phyloP scores from a whole-genome alignment of 495 filamentous ascomycete genomes.

The Xylaria grammica region DNA sequence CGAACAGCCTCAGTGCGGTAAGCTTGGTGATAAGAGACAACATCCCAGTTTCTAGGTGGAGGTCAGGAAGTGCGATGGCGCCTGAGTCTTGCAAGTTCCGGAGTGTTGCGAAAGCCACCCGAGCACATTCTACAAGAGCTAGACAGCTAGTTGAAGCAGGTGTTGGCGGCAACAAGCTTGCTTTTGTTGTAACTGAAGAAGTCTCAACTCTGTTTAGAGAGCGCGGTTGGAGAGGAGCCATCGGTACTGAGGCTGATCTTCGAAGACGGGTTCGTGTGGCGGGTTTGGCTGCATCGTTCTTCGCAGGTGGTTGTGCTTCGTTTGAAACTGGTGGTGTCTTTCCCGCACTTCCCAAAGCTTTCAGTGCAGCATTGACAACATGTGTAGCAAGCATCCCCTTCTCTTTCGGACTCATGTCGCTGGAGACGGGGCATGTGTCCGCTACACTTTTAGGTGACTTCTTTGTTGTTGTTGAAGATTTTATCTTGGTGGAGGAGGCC shows the following conservation, averaged over 20 bases:
- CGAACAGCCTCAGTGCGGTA: constrained; percentile 72
- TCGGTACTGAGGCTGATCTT: constrained; percentile 53
- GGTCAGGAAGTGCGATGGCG: constrained; percentile 55
- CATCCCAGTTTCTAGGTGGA: constrained; percentile 86
- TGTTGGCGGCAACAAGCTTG: constrained; percentile 11
- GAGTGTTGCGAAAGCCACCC: constrained; percentile 73
- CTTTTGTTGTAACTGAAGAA: constrained; percentile 42
- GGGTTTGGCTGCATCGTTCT: constrained; percentile 43
- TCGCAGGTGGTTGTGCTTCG: constrained; percentile 30
- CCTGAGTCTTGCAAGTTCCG: constrained; percentile 60
- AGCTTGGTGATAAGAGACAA: constrained; percentile 76
- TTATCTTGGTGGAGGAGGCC: constrained; percentile 28
- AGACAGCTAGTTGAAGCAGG: constrained; percentile 40
- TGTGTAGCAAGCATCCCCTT: constrained; percentile 77
- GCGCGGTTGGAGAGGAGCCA: constrained; percentile 57
- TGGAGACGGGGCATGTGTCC: constrained; percentile 33
- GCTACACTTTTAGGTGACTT: constrained; percentile 29
- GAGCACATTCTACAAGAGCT: constrained; percentile 73
- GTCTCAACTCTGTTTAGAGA: constrained; percentile 58
- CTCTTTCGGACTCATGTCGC: constrained; percentile 61
- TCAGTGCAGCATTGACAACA: constrained; percentile 77
- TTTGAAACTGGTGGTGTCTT: constrained; percentile 52
- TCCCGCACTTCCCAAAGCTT: constrained; percentile 72
- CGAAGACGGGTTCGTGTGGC: constrained; percentile 43
- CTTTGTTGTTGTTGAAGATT: constrained; percentile 31